Evolutionary conservation across 305 asterid species (phyloP).

Genomic region (Euphrasia arctica): DNA sequence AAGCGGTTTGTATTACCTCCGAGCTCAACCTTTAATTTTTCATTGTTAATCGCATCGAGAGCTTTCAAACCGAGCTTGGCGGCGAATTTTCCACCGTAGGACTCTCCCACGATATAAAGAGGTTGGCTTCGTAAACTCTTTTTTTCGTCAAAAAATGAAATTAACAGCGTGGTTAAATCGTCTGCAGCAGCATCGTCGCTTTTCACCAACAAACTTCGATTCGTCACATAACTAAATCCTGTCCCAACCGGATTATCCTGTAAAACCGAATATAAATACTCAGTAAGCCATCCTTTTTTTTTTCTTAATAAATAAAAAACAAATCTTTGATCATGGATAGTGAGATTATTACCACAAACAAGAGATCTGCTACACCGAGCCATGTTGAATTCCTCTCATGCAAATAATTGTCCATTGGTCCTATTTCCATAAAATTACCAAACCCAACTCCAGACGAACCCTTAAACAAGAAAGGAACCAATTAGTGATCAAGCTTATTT

Average conservation of each 20-base stretch:
- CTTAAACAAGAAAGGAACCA: conserved; percentile 28
- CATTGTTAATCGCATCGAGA: conserved; percentile 56
- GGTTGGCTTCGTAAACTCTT: conserved; percentile 13
- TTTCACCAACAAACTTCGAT: conserved; percentile 54
- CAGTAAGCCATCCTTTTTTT: too few species aligned
- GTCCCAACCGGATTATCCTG: conserved; percentile 98
- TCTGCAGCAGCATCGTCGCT: conserved; percentile 78
- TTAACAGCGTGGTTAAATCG: conserved; percentile 72
- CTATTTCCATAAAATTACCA: conserved; percentile 89
- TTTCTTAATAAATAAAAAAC: neutral
- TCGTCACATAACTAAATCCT: conserved; percentile 91
- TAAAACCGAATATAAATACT: neutral
- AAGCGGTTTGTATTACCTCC: conserved; percentile 48
- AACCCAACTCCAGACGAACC: conserved; percentile 93
- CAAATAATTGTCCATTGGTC: conserved; percentile 66
- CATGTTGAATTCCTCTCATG: conserved; percentile 89
- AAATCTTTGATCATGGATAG: neutral
- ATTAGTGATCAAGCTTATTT: too few species aligned
- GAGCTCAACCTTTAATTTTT: conserved; percentile 62
- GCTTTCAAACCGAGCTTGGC: conserved; percentile 86
- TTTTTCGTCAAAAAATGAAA: conserved; percentile 57
- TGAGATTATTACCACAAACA: conserved; percentile 61
- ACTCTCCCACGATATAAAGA: conserved; percentile 82
- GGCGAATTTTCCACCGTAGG: conserved; percentile 92
- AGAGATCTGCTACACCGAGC: conserved; percentile 79